phyloP scores from a whole-genome alignment of 768 basidiomycete species.

The Russula sp. region DNA sequence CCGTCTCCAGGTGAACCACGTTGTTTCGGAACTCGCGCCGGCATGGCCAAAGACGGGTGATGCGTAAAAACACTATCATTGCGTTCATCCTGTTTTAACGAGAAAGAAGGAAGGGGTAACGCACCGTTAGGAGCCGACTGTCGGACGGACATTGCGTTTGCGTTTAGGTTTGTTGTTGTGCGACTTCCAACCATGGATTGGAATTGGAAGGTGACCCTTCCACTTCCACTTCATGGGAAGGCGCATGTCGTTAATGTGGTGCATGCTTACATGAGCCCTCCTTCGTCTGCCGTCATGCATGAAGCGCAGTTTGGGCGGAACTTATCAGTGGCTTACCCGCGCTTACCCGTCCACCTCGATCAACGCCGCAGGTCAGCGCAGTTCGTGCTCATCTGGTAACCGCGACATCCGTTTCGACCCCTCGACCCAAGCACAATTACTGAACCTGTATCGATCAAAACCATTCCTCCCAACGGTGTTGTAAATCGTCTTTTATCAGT shows the following conservation, averaged over 20 bases:
- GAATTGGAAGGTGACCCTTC: too few relatives aligned
- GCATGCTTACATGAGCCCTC: slow-evolving; percentile 18
- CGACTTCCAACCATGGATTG: too few relatives aligned
- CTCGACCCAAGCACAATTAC: too few relatives aligned
- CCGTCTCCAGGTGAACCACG: too few relatives aligned
- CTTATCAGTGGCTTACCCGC: slow-evolving; percentile 2
- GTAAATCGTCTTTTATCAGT: neutral
- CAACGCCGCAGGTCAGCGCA: slow-evolving; percentile 43
- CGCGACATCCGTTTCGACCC: slow-evolving; percentile 47
- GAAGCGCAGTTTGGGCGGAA: slow-evolving; percentile 7
- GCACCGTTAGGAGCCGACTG: neutral
- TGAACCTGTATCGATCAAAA: too few relatives aligned
- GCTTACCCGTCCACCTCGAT: slow-evolving; percentile 46
- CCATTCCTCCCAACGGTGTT: neutral
- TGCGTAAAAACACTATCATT: neutral
- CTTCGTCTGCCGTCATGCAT: too few relatives aligned
- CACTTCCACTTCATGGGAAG: neutral
- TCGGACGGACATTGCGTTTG: slow-evolving; percentile 17
- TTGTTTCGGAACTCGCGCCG: too few relatives aligned
- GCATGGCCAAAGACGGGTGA: too few relatives aligned
- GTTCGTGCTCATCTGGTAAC: slow-evolving; percentile 65
- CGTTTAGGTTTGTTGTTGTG: slow-evolving; percentile 1
- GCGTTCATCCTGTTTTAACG: neutral
- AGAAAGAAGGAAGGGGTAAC: neutral
- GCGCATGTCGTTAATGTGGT: neutral